phyloP scores from a whole-genome alignment of 129 eudicot genomes.

The Tagetes patula region DNA sequence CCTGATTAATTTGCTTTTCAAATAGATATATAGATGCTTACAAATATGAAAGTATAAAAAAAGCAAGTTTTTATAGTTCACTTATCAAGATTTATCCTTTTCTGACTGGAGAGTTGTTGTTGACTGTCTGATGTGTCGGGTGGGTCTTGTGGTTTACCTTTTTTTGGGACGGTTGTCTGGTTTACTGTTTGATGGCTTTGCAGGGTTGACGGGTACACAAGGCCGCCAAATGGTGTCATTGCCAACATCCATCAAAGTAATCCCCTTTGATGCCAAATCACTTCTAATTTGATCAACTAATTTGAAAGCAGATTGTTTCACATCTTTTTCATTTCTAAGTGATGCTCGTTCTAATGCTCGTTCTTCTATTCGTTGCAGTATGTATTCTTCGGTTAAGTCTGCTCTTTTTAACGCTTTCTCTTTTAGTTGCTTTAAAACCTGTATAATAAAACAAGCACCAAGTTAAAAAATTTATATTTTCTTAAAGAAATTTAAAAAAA shows the following conservation, averaged over 20 bases:
- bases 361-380: constrained; percentile 50
- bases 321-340: constrained; percentile 57
- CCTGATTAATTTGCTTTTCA: neutral
- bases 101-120: neutral
- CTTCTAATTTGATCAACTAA: constrained; percentile 65
- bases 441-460: neutral
- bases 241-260: constrained; percentile 77
- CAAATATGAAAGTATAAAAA: no score
- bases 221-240: constrained; percentile 81
- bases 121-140: constrained; percentile 10
- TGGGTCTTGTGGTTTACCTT: constrained; percentile 4
- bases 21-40: no score
- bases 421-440: constrained; percentile 79
- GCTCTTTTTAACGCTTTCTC: constrained; percentile 75
- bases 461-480: neutral
- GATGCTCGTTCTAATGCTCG: constrained; percentile 59
- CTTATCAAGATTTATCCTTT: neutral
- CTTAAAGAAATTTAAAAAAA: neutral
- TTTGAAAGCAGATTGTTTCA: constrained; percentile 35
- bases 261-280: constrained; percentile 62
- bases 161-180: no score
- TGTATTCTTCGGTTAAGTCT: constrained; percentile 53
- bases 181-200: neutral
- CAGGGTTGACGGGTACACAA: constrained; percentile 45
- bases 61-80: no score